phyloP scores from a whole-genome alignment of 176 grass and related monocot species.

The Saccharum spontaneum region DNA sequence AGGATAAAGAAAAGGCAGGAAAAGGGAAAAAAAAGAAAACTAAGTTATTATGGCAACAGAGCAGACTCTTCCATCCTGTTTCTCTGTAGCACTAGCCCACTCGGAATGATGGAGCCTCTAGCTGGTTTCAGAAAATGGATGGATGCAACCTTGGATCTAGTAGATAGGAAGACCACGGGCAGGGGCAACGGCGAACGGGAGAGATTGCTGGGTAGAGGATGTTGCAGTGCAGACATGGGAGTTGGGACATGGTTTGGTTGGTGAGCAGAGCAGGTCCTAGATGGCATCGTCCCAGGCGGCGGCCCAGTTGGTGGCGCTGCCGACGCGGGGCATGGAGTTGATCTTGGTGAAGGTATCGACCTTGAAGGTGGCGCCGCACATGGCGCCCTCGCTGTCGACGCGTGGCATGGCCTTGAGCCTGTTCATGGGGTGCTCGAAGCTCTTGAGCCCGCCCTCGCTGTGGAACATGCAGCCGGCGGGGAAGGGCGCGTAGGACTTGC shows the following conservation, averaged over 20 bases:
- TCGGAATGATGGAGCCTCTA: no score
- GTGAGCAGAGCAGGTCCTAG: not conserved
- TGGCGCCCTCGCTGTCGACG: constrained; percentile 89
- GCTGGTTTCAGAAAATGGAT: no score
- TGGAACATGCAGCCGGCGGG: constrained; percentile 98
- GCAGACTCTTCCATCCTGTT: not conserved
- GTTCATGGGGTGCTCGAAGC: constrained; percentile 97
- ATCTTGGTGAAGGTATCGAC: constrained; percentile 84
- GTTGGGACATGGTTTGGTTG: not conserved
- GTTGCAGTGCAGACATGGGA: not conserved
- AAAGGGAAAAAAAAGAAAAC: no score
- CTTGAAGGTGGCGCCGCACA: constrained; percentile 92
- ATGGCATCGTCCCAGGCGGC: constrained; percentile 42
- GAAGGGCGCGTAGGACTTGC: constrained; percentile 82
- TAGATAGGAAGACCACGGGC: not conserved
- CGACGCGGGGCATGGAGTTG: constrained; percentile 86
- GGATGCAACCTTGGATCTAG: not conserved
- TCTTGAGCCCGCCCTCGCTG: constrained; percentile 86
- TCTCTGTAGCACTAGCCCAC: not conserved
- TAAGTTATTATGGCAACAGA: not conserved
- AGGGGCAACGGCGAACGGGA: not conserved
- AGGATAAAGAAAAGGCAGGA: not conserved
- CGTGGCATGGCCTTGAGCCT: constrained; percentile 75
- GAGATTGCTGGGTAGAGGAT: not conserved
- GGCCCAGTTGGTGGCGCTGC: constrained; percentile 86